These are phyloP conservation scores for Leccinum pachyderme DNA, from an alignment of 1,284 basidiomycete genomes.

Conservation along the genomic window DNA sequence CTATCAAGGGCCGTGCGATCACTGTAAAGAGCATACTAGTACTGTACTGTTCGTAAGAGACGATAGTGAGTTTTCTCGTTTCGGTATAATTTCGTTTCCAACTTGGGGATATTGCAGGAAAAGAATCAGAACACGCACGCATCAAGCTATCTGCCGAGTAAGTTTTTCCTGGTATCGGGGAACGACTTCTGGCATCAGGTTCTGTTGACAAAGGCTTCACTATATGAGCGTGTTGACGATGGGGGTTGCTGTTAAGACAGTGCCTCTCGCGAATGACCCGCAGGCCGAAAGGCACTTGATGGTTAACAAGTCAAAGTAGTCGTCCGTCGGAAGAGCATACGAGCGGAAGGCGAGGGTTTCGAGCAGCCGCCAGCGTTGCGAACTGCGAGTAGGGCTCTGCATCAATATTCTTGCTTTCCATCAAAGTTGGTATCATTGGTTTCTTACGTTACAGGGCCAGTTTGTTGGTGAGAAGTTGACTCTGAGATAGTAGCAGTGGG, in stretches of 20 bases:
- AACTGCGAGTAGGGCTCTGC: constrained; percentile 67
- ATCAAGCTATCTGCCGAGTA: constrained; percentile 58
- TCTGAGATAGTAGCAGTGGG: background rate
- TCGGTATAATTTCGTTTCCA: too few relatives aligned
- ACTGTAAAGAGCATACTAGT: too few relatives aligned
- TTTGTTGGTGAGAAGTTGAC: constrained; percentile 59
- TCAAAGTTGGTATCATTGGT: constrained; percentile 25
- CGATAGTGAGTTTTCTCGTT: too few relatives aligned
- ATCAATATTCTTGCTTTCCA: constrained; percentile 40
- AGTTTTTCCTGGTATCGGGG: constrained; percentile 52
- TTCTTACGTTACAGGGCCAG: constrained; percentile 51
- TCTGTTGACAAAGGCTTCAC: constrained; percentile 65
- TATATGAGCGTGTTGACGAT: constrained; percentile 62
- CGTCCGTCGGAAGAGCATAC: constrained; percentile 54
- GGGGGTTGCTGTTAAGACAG: constrained; percentile 41
- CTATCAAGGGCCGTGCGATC: too few relatives aligned
- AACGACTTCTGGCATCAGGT: constrained; percentile 67
- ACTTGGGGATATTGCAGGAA: too few relatives aligned
- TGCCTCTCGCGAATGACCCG: constrained; percentile 40
- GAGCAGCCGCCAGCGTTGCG: constrained; percentile 62
- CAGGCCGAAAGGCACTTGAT: too few relatives aligned
- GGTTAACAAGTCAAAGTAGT: too few relatives aligned
- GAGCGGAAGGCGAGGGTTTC: constrained; percentile 54
- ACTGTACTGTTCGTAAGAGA: too few relatives aligned
- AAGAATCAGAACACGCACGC: constrained; percentile 46